These are phyloP conservation scores for Pichia sp. DNA, from an alignment of 1,139 yeast species.

Conservation along the genomic window DNA sequence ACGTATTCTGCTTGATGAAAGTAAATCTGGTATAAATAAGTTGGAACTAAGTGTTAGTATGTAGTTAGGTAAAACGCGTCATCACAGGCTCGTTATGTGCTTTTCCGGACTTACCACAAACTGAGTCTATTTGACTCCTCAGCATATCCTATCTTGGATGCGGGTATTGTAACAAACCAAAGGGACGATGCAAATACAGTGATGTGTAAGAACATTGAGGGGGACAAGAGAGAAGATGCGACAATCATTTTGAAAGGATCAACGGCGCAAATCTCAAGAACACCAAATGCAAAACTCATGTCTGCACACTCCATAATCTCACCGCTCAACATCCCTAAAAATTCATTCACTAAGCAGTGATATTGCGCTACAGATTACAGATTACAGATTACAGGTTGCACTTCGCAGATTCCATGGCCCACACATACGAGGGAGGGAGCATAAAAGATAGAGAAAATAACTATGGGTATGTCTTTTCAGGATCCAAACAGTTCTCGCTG, in stretches of 20 bases:
- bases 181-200: too few relatives aligned
- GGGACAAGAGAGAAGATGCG: neutral
- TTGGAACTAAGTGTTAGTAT: conserved; percentile 1
- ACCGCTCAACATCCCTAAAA: too few relatives aligned
- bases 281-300: too few relatives aligned
- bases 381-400: neutral
- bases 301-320: too few relatives aligned
- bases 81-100: neutral
- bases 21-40: conserved; percentile 18
- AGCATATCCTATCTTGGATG: conserved; percentile 2
- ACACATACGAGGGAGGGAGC: neutral
- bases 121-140: conserved; percentile 4
- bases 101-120: conserved; percentile 7
- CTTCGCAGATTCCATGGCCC: neutral
- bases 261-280: too few relatives aligned
- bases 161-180: neutral
- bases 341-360: too few relatives aligned
- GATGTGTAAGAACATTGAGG: neutral
- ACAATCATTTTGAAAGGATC: too few relatives aligned
- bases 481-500: too few relatives aligned
- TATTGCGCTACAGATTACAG: neutral
- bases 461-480: too few relatives aligned
- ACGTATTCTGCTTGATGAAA: conserved; percentile 42
- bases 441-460: neutral
- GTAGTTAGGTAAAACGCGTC: conserved; percentile 3